Evolutionary conservation across 1,284 basidiomycete species (phyloP).

Genomic region (Leccinum subatratum): DNA sequence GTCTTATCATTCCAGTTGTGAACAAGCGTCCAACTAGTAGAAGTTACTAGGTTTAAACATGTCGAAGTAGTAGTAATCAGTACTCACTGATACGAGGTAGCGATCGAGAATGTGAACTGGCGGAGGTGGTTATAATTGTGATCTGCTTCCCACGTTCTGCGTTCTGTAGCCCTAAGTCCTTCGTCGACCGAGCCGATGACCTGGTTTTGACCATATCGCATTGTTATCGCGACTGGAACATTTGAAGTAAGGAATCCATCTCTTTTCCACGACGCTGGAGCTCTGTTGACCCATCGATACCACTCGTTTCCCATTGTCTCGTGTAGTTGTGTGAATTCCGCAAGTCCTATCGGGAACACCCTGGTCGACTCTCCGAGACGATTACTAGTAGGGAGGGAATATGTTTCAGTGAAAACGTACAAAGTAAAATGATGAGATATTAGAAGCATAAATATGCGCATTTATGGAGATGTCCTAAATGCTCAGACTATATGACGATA

Average conservation of each 20-base stretch:
- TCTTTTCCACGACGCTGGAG: rapidly evolving
- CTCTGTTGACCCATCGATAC: background rate
- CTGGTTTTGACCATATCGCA: background rate
- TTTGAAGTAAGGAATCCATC: background rate
- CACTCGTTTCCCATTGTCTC: background rate
- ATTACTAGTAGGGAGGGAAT: background rate
- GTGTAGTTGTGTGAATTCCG: background rate
- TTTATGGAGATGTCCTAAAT: too few relatives aligned
- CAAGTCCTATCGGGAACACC: background rate
- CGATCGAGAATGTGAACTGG: background rate
- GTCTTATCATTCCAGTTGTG: background rate
- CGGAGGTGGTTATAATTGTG: background rate
- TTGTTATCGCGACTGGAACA: background rate
- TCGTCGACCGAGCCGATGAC: background rate
- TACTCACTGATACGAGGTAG: background rate
- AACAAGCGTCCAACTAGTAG: background rate
- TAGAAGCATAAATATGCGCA: too few relatives aligned
- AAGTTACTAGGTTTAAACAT: too few relatives aligned
- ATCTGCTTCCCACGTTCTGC: background rate
- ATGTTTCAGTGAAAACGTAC: too few relatives aligned
- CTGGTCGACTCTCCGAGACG: background rate
- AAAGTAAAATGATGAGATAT: too few relatives aligned
- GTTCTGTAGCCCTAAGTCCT: background rate
- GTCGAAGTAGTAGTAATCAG: too few relatives aligned
- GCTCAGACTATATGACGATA: too few relatives aligned